Evolutionary conservation across 139 green algal genomes (phyloP).

Genomic region (Gonium pectorale): DNA sequence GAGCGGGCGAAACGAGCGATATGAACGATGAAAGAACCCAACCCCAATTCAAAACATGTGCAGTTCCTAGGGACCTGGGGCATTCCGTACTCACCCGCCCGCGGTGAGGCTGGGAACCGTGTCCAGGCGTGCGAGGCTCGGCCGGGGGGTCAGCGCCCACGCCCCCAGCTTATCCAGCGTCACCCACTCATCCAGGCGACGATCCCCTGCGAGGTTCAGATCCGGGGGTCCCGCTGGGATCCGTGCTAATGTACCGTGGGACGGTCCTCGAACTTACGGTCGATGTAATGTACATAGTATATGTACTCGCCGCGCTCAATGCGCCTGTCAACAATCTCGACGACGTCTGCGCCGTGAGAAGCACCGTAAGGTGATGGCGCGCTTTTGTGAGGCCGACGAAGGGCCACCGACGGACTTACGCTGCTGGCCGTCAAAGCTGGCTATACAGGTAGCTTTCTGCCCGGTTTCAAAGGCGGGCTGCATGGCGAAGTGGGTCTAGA

Average conservation of each 20-base stretch:
- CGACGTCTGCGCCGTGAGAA: constrained; percentile 47
- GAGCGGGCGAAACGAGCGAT: no score
- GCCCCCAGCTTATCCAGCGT: constrained; percentile 57
- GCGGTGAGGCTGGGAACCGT: constrained; percentile 31
- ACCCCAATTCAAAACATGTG: no score
- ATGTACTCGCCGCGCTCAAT: constrained; percentile 41
- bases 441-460: constrained; percentile 49
- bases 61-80: no score
- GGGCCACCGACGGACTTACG: constrained; percentile 26
- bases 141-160: constrained; percentile 33
- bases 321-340: constrained; percentile 62
- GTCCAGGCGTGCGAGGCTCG: constrained; percentile 36
- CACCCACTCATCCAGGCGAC: constrained; percentile 92
- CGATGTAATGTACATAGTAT: constrained; percentile 94
- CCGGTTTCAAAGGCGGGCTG: constrained; percentile 42
- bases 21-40: no score
- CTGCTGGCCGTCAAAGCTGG: constrained; percentile 54
- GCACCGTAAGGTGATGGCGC: no score
- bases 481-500: no score
- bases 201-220: constrained; percentile 87
- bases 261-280: constrained; percentile 87
- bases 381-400: background rate
- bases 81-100: constrained; percentile 11
- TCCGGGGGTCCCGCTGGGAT: no score
- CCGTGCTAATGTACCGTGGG: no score